phyloP scores from a whole-genome alignment of 192 early-diverging fungal species.

The Lunasporangiospora selenospora region DNA sequence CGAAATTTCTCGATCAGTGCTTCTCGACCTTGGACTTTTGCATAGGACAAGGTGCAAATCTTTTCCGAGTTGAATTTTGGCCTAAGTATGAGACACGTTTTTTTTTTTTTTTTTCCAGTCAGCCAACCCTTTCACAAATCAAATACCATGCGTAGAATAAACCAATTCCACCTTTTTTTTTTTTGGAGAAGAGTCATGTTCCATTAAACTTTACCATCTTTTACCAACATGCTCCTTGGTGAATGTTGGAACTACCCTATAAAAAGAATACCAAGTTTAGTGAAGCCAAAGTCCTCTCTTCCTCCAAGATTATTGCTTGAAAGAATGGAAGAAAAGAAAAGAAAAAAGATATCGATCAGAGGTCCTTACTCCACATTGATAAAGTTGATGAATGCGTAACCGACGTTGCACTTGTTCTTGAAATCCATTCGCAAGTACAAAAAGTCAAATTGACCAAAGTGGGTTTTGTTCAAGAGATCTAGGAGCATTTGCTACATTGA shows the following conservation, averaged over 20 bases:
- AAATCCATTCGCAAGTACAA: constrained; percentile 90
- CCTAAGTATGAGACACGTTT: constrained; percentile 33
- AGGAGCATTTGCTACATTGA: constrained; percentile 82
- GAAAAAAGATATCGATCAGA: no score
- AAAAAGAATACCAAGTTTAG: neutral
- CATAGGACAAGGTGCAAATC: constrained; percentile 74
- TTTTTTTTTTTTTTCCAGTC: no score
- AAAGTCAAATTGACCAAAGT: constrained; percentile 75
- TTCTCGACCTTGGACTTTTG: constrained; percentile 78
- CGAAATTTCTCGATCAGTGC: constrained; percentile 80
- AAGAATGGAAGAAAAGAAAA: neutral
- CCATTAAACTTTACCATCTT: constrained; percentile 60
- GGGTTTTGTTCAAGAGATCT: constrained; percentile 74
- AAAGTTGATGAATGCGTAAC: constrained; percentile 82
- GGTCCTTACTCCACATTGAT: constrained; percentile 62
- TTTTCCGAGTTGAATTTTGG: constrained; percentile 83
- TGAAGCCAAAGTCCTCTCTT: no score
- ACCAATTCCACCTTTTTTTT: neutral
- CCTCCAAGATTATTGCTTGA: neutral
- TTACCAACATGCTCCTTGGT: constrained; percentile 71
- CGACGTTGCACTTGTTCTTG: constrained; percentile 89
- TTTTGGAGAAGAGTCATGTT: neutral
- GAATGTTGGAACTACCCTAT: constrained; percentile 70
- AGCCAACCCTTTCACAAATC: no score
- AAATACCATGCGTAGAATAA: no score